A percentile compares a stretch with the other conserved stretches of the same genome.
These are phyloP conservation scores for Vickermania spadyakhi DNA, from an alignment of 208 protist genomes.

Conservation along the genomic window DNA sequence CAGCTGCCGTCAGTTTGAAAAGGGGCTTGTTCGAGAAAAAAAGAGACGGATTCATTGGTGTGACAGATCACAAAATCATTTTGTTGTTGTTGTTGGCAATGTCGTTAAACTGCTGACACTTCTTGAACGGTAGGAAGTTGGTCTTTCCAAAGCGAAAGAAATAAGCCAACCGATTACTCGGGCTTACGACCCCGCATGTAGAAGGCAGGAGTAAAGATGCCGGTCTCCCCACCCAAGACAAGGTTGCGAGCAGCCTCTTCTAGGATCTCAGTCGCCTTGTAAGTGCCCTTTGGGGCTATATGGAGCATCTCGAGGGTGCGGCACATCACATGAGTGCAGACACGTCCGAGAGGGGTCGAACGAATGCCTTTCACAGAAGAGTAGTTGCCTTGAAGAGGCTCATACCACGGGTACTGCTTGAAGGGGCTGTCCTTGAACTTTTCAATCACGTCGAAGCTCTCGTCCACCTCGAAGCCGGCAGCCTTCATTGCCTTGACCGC, in stretches of 20 bases:
- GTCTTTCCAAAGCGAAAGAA: too few relatives aligned
- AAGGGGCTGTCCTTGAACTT: constrained; percentile 54
- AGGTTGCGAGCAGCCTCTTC: constrained; percentile 83
- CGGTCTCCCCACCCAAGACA: constrained; percentile 78
- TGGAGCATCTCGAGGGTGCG: constrained; percentile 61
- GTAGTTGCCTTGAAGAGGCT: constrained; percentile 65
- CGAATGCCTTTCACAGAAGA: constrained; percentile 62
- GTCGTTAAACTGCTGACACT: too few relatives aligned
- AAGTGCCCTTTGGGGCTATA: constrained; percentile 66
- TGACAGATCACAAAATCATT: too few relatives aligned
- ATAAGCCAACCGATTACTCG: too few relatives aligned
- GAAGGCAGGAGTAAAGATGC: constrained; percentile 92
- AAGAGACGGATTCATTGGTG: too few relatives aligned
- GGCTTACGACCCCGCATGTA: constrained; percentile 88
- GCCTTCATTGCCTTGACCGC: constrained; percentile 78
- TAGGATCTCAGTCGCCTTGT: constrained; percentile 83
- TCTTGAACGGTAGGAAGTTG: too few relatives aligned
- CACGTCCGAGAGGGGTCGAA: constrained; percentile 75
- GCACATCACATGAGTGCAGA: constrained; percentile 71
- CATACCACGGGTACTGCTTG: constrained; percentile 87
- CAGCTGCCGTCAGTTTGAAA: too few relatives aligned
- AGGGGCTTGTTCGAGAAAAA: too few relatives aligned
- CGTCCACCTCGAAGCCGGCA: constrained; percentile 90
- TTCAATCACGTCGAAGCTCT: constrained; percentile 52
- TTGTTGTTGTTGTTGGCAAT: too few relatives aligned